phyloP scores from a whole-genome alignment of 2,329 filamentous ascomycete genomes.

The Penicillium occitanis region DNA sequence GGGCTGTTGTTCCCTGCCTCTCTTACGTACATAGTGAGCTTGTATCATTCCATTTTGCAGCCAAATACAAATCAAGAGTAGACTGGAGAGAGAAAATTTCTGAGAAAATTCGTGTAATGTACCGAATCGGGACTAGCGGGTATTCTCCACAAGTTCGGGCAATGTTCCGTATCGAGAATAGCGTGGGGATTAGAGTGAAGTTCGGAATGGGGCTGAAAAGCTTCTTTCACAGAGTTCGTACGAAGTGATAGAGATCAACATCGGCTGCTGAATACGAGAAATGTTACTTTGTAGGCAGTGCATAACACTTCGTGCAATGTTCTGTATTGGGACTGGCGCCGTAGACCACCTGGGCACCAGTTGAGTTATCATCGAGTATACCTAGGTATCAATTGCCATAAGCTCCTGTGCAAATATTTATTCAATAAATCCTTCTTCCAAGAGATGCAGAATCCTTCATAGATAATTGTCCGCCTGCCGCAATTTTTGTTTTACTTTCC shows the following conservation, averaged over 20 bases:
- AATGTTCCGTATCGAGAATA: neutral
- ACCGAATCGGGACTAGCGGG: conserved; percentile 1
- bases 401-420: neutral
- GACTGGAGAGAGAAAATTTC: neutral
- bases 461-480: neutral
- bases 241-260: neutral
- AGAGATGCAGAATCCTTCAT: neutral
- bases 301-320: neutral
- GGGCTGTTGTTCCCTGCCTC: neutral
- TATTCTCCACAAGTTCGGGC: neutral
- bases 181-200: neutral
- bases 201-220: neutral
- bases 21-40: neutral
- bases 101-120: conserved; percentile 2
- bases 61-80: neutral
- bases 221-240: neutral
- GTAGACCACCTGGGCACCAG: neutral
- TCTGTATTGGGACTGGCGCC: neutral
- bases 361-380: neutral
- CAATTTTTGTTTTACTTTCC: neutral
- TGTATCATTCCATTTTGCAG: neutral
- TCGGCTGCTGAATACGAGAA: neutral
- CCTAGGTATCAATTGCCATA: neutral
- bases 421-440: neutral
- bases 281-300: neutral